A percentile compares a stretch with the other conserved stretches of the same genome.
These are phyloP conservation scores for Coelastrella sp. DNA, from an alignment of 139 green algal species.

Conservation along the genomic window DNA sequence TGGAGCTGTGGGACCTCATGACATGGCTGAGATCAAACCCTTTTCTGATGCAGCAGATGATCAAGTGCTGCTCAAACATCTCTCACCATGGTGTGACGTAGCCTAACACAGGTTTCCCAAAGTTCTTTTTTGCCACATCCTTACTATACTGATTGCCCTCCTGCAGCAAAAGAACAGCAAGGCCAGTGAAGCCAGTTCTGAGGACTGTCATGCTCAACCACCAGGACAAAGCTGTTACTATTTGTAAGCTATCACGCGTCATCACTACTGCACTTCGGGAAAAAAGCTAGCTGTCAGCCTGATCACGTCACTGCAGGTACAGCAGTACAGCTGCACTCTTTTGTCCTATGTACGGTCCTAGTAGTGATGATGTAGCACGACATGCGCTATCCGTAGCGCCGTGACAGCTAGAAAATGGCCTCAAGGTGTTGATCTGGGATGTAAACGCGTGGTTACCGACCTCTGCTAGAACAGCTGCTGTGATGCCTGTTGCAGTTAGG, in stretches of 20 bases:
- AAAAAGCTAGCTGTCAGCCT: not conserved
- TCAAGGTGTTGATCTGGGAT: too few relatives aligned
- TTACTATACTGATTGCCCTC: constrained; percentile 35
- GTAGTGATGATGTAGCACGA: too few relatives aligned
- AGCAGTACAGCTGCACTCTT: not conserved
- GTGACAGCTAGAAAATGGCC: too few relatives aligned
- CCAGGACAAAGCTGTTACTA: too few relatives aligned
- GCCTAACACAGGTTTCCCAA: constrained; percentile 47
- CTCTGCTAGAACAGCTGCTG: not conserved
- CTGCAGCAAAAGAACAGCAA: constrained; percentile 17
- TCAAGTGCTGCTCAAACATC: not conserved
- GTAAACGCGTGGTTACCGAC: not conserved
- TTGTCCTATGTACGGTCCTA: not conserved
- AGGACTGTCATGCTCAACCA: not conserved
- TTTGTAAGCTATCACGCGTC: too few relatives aligned
- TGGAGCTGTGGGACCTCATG: too few relatives aligned
- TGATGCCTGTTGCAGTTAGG: constrained; percentile 15
- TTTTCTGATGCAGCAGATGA: not conserved
- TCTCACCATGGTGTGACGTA: constrained; percentile 62
- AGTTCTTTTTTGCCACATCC: constrained; percentile 9
- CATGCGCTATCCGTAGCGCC: too few relatives aligned
- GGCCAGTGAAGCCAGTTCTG: not conserved
- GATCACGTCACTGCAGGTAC: not conserved
- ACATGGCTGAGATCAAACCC: too few relatives aligned
- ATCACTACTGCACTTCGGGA: too few relatives aligned